Evolutionary conservation across 75 land plant species (phyloP).

Genomic region (Larix kaempferi): DNA sequence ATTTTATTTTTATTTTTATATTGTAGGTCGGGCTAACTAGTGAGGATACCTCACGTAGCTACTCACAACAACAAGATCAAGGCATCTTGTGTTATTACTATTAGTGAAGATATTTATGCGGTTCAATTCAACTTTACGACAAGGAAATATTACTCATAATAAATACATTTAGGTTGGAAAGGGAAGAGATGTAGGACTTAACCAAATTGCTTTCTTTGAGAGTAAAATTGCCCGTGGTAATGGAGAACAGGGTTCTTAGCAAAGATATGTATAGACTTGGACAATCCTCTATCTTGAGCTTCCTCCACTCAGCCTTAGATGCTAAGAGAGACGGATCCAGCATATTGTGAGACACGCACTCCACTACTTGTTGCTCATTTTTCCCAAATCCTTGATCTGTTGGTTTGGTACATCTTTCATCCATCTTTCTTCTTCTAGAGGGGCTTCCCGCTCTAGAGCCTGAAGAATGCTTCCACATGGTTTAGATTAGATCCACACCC

Average conservation of each 20-base stretch:
- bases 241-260: slow-evolving; percentile 85
- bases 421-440: too few species aligned
- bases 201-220: slow-evolving; percentile 89
- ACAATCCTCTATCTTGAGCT: slow-evolving; percentile 60
- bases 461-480: slow-evolving; percentile 24
- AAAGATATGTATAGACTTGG: slow-evolving; percentile 91
- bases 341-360: not conserved
- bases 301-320: too few species aligned
- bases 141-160: slow-evolving; percentile 95
- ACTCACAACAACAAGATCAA: too few species aligned
- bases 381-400: too few species aligned
- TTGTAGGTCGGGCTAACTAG: too few species aligned
- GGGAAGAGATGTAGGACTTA: slow-evolving; percentile 94
- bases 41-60: too few species aligned
- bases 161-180: slow-evolving; percentile 96
- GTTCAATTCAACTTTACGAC: slow-evolving; percentile 63
- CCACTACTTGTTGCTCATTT: too few species aligned
- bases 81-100: slow-evolving; percentile 89
- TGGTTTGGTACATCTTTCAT: too few species aligned
- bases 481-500: slow-evolving; percentile 36
- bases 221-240: slow-evolving; percentile 96
- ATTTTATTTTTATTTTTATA: too few species aligned
- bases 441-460: too few species aligned
- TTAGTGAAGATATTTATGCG: slow-evolving; percentile 97
- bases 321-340: too few species aligned